Evolutionary conservation across 2,329 filamentous ascomycete species (phyloP), one percentile per base, ranked within the genome.

Genomic region (Dryadomyces sulphureus): DNA sequence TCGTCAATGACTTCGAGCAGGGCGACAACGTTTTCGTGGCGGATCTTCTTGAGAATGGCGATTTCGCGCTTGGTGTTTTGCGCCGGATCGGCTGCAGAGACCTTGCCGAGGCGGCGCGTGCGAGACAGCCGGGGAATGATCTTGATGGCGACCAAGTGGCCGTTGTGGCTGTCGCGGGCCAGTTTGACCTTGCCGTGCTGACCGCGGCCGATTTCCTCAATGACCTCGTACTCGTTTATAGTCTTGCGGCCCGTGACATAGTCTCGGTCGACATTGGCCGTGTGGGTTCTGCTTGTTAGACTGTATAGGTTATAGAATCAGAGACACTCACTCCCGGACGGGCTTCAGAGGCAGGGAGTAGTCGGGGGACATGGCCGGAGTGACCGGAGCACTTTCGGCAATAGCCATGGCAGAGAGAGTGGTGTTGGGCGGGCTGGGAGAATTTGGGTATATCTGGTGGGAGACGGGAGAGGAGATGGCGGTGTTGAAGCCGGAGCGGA

Each of bases 111-210:
- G 22, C 90, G 84, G 47, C 89, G 80, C 56, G 86, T 87, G 66
- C 94, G 95, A 45, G 90, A 94, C 60, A 92, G 94, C 34, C 92
- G 80, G 48, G 94, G 87, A 41, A 98, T 94, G 56, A 98, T 98
- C 67, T 98, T 98, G 72, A 98, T 95, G 47, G 92, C 92, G 4
- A 98, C 90, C 59, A 82, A 81, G 45, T 85, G 80, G 50, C 75
- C 74, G 1, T 77, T 88, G 47, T 80, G 69, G 40, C 87, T 69
- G 59, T 93, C 88, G 45, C 87, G 78, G 41, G 89, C 92, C 41
- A 95, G 73, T 65, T 98, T 98, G 58, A 98, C 92, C 67, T 96
- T 98, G 57, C 92, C 92, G 60, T 98, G 92, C 56, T 94, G 86
- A 43, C 92, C 92, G 49, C 92, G 83, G 46, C 92, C 92, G 45